Evolutionary conservation across 2,329 filamentous ascomycete genomes (phyloP).

Genomic region (Ascochyta rabiei): DNA sequence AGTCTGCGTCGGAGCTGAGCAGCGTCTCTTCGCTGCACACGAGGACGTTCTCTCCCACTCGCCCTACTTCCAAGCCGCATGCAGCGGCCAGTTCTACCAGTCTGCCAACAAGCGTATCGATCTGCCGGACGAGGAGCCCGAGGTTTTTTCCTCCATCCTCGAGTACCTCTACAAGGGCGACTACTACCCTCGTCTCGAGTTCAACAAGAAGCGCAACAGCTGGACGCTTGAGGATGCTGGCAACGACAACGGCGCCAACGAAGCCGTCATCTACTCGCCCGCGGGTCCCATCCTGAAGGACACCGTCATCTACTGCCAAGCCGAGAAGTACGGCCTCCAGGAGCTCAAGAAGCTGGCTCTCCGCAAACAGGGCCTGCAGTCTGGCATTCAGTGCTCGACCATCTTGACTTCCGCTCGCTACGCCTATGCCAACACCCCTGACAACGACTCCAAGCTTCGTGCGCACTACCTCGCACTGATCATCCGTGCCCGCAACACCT

Average conservation of each 20-base stretch:
- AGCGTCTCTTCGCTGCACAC: slow-evolving; percentile 89
- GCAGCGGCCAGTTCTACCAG: slow-evolving; percentile 68
- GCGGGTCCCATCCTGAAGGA: slow-evolving; percentile 78
- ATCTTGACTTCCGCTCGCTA: slow-evolving; percentile 88
- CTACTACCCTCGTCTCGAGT: slow-evolving; percentile 82
- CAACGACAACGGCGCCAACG: slow-evolving; percentile 43
- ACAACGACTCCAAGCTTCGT: slow-evolving; percentile 86
- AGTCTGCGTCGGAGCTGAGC: slow-evolving; percentile 77
- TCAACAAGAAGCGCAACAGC: slow-evolving; percentile 78
- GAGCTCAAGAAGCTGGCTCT: slow-evolving; percentile 85
- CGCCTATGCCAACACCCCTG: slow-evolving; percentile 86
- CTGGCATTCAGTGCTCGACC: slow-evolving; percentile 81
- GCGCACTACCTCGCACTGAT: slow-evolving; percentile 93
- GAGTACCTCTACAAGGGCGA: slow-evolving; percentile 95
- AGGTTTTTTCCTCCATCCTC: slow-evolving; percentile 87
- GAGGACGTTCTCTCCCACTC: slow-evolving; percentile 81
- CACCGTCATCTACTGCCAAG: slow-evolving; percentile 88
- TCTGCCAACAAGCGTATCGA: slow-evolving; percentile 71
- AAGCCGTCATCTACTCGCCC: slow-evolving; percentile 64
- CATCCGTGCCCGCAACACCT: slow-evolving; percentile 83
- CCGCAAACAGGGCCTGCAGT: slow-evolving; percentile 87
- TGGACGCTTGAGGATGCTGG: slow-evolving; percentile 78
- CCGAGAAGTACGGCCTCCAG: slow-evolving; percentile 80
- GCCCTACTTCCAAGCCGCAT: slow-evolving; percentile 75
- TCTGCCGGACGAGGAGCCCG: slow-evolving; percentile 83